phyloP scores from a whole-genome alignment of 2,329 filamentous ascomycete genomes.

The Cryphonectria parasitica region DNA sequence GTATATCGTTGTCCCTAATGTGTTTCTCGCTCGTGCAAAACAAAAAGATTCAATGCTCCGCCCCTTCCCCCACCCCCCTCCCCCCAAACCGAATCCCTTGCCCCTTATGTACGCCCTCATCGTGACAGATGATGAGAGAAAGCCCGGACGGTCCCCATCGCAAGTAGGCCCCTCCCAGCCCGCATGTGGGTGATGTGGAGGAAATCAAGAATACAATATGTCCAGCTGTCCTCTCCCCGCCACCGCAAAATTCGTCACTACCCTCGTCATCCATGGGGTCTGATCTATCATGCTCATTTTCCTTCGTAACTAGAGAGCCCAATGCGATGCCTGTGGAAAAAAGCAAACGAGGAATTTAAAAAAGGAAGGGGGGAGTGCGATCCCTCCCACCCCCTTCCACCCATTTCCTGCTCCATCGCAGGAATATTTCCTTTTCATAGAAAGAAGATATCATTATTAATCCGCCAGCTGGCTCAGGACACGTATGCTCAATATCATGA shows the following conservation, averaged over 20 bases:
- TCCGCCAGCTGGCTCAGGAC: slow-evolving; percentile 68
- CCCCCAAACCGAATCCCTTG: background rate
- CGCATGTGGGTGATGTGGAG: too few species aligned
- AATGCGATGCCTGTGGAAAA: background rate
- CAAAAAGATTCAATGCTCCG: background rate
- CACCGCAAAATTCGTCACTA: background rate
- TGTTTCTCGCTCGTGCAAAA: background rate
- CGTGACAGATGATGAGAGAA: background rate
- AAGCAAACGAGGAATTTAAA: background rate
- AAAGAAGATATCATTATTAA: slow-evolving; percentile 29
- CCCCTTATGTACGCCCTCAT: background rate
- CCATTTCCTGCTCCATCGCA: background rate
- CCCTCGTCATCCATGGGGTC: background rate
- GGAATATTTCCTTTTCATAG: background rate
- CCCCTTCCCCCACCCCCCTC: too few species aligned
- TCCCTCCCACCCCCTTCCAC: background rate
- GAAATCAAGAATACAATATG: background rate
- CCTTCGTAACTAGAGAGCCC: background rate
- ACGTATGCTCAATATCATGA: slow-evolving; percentile 95
- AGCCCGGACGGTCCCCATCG: background rate
- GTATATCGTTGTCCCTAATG: background rate
- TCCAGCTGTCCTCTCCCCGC: background rate
- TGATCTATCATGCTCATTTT: background rate
- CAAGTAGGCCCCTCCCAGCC: background rate
- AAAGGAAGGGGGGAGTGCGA: background rate